Percentiles rank a stretch among this genome's conserved stretches.
Evolutionary conservation across 2,329 filamentous ascomycete species (phyloP).

Genomic region (Sclerotinia spermophila): DNA sequence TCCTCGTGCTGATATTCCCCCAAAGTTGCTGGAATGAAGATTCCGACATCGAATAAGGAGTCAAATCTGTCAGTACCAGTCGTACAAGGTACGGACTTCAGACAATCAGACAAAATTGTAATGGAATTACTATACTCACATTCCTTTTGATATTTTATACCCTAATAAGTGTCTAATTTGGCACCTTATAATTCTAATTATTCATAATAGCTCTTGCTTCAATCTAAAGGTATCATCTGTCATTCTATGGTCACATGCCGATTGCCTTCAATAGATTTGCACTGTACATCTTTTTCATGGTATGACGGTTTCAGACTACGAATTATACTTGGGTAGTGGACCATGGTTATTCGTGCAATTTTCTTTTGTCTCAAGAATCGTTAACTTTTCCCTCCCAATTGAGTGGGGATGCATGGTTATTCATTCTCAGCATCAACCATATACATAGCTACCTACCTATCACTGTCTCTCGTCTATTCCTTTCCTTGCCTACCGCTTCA

Average conservation of each 20-base stretch:
- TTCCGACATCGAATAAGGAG: background rate
- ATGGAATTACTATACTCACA: background rate
- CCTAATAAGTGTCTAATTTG: background rate
- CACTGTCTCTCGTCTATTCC: background rate
- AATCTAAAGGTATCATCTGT: background rate
- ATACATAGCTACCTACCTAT: background rate
- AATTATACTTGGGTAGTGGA: background rate
- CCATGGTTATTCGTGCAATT: background rate
- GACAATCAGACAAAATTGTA: background rate
- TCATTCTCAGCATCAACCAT: background rate
- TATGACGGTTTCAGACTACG: background rate
- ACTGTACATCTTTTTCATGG: background rate
- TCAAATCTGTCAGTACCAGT: background rate
- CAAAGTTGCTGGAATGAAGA: background rate
- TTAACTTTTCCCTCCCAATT: background rate
- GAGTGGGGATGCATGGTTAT: too few relatives aligned
- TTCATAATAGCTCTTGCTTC: background rate
- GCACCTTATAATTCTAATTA: too few relatives aligned
- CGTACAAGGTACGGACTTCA: background rate
- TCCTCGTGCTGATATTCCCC: background rate
- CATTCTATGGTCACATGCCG: background rate
- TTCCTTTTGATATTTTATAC: background rate
- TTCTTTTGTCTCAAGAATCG: too few relatives aligned
- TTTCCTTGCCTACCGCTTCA: background rate
- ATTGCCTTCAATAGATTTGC: background rate